phyloP scores from a whole-genome alignment of 495 filamentous ascomycete genomes.

The Copromyces sp. region DNA sequence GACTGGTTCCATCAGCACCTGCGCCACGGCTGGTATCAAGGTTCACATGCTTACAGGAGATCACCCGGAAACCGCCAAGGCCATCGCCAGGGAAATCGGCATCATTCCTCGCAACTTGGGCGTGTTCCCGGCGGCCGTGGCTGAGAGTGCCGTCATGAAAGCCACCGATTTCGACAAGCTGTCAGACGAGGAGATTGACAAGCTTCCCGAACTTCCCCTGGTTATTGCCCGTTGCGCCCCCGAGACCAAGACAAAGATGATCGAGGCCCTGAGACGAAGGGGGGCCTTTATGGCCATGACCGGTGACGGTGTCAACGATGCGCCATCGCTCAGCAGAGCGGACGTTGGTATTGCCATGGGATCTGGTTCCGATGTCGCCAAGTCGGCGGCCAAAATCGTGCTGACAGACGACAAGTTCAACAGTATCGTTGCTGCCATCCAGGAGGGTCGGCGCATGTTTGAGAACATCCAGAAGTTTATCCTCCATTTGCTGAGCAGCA shows the following conservation, averaged over 20 bases:
- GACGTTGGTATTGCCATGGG: constrained; percentile 87
- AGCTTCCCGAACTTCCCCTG: constrained; percentile 47
- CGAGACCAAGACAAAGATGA: constrained; percentile 57
- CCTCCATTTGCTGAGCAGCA: constrained; percentile 60
- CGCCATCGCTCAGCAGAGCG: constrained; percentile 63
- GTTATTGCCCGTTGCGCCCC: constrained; percentile 59
- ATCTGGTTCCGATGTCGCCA: constrained; percentile 81
- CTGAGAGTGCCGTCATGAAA: constrained; percentile 49
- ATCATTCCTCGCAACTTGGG: constrained; percentile 53
- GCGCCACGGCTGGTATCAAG: constrained; percentile 58
- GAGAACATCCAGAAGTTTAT: constrained; percentile 80
- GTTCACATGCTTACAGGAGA: constrained; percentile 80
- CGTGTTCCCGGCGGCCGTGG: constrained; percentile 41
- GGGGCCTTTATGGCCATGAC: constrained; percentile 52
- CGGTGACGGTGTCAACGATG: constrained; percentile 79
- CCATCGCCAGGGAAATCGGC: constrained; percentile 67
- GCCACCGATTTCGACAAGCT: constrained; percentile 55
- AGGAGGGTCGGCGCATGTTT: constrained; percentile 64
- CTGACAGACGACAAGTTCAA: constrained; percentile 86
- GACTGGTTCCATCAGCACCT: constrained; percentile 52
- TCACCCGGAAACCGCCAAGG: constrained; percentile 62
- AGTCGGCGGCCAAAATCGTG: constrained; percentile 78
- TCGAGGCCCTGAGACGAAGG: constrained; percentile 56
- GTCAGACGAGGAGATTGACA: constrained; percentile 48
- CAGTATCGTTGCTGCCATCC: constrained; percentile 62